These are phyloP conservation scores for Saccharomyces hybrid DNA, from an alignment of 1,139 yeast species.

Conservation along the genomic window DNA sequence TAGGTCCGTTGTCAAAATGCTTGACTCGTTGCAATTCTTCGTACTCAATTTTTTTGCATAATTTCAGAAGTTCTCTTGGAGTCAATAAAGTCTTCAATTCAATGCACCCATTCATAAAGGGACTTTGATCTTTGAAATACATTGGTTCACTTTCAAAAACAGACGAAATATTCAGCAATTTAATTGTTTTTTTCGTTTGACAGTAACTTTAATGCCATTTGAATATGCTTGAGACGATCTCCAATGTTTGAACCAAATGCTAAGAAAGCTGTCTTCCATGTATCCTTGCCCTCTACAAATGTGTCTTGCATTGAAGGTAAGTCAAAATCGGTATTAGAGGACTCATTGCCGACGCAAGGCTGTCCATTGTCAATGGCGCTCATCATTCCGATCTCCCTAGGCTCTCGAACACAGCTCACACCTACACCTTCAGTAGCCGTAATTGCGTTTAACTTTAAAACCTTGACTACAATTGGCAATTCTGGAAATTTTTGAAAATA, in stretches of 20 bases:
- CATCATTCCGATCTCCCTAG: slow-evolving; percentile 30
- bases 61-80: slow-evolving; percentile 57
- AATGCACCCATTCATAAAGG: slow-evolving; percentile 77
- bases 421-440: slow-evolving; percentile 87
- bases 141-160: slow-evolving; percentile 86
- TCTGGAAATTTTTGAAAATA: slow-evolving; percentile 19
- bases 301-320: slow-evolving; percentile 20
- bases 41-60: slow-evolving; percentile 72
- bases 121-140: slow-evolving; percentile 76
- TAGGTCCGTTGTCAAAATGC: slow-evolving; percentile 80
- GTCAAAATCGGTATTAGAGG: slow-evolving; percentile 15
- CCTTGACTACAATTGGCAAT: slow-evolving; percentile 47
- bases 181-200: slow-evolving; percentile 34
- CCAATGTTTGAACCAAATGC: slow-evolving; percentile 92
- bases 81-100: slow-evolving; percentile 47
- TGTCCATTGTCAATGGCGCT: not conserved
- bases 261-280: slow-evolving; percentile 53
- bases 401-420: slow-evolving; percentile 54
- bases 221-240: slow-evolving; percentile 54
- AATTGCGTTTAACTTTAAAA: slow-evolving; percentile 82
- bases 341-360: not conserved
- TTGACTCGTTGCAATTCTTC: slow-evolving; percentile 64
- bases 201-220: slow-evolving; percentile 48
- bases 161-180: slow-evolving; percentile 59
- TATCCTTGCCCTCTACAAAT: not conserved